phyloP scores from a whole-genome alignment of 495 filamentous ascomycete species.

The Aspergillus leporis region DNA sequence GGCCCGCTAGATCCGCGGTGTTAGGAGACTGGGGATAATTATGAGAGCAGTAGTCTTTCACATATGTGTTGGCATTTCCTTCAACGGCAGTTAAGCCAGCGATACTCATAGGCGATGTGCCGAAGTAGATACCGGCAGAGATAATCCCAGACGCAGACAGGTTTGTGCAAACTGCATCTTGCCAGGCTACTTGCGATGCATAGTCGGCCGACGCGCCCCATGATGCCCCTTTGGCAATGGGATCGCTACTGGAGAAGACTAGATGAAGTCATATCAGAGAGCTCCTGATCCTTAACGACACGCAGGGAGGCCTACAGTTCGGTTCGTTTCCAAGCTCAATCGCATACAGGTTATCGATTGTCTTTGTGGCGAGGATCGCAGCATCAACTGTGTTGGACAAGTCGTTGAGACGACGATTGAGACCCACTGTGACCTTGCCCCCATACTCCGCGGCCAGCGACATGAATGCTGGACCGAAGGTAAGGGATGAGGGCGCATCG shows the following conservation, averaged over 20 bases:
- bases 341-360: slow-evolving; percentile 53
- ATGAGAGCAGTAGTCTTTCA: slow-evolving; percentile 57
- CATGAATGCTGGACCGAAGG: slow-evolving; percentile 58
- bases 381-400: slow-evolving; percentile 57
- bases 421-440: slow-evolving; percentile 55
- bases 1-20: slow-evolving; percentile 28
- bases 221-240: slow-evolving; percentile 49
- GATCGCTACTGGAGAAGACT: slow-evolving; percentile 33
- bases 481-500: slow-evolving; percentile 55
- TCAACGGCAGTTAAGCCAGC: slow-evolving; percentile 51
- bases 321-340: slow-evolving; percentile 65
- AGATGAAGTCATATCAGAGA: background rate
- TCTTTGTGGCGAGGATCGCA: slow-evolving; percentile 44
- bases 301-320: slow-evolving; percentile 47
- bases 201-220: slow-evolving; percentile 57
- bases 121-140: slow-evolving; percentile 60
- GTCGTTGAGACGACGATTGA: slow-evolving; percentile 58
- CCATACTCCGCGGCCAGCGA: slow-evolving; percentile 50
- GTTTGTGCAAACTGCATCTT: slow-evolving; percentile 50
- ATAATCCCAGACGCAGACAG: slow-evolving; percentile 46
- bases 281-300: background rate
- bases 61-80: slow-evolving; percentile 40
- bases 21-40: slow-evolving; percentile 59
- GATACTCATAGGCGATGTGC: slow-evolving; percentile 52
- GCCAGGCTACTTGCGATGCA: slow-evolving; percentile 56